These are phyloP conservation scores for Aspergillus transmontanensis DNA, from an alignment of 2,329 filamentous ascomycete genomes.

Conservation along the genomic window DNA sequence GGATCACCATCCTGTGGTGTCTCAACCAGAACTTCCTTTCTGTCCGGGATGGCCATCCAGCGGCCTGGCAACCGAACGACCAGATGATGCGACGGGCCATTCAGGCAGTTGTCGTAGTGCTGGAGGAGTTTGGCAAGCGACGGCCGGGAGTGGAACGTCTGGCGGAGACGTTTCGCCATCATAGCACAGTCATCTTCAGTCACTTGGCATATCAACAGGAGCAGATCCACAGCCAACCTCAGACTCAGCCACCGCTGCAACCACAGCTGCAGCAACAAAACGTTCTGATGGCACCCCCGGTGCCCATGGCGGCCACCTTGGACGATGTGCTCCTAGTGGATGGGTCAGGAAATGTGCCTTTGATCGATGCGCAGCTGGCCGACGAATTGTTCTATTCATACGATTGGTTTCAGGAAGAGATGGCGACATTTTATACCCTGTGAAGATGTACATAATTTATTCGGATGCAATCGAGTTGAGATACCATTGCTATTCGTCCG, in stretches of 20 bases:
- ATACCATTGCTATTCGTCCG: background rate
- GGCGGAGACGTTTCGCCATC: constrained; percentile 40
- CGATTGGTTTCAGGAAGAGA: constrained; percentile 44
- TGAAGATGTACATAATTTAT: constrained; percentile 18
- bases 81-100: constrained; percentile 40
- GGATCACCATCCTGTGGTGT: constrained; percentile 45
- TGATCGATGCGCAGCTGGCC: constrained; percentile 39
- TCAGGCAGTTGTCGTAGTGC: constrained; percentile 38
- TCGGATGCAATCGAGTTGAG: background rate
- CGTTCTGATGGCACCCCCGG: constrained; percentile 23
- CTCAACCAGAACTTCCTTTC: constrained; percentile 42
- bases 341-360: constrained; percentile 31
- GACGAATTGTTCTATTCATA: constrained; percentile 42
- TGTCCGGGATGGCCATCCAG: constrained; percentile 29
- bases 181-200: constrained; percentile 42
- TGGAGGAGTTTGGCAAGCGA: constrained; percentile 43
- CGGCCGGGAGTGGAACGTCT: constrained; percentile 40
- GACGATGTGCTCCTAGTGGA: constrained; percentile 40
- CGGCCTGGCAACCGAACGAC: constrained; percentile 39
- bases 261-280: constrained; percentile 14
- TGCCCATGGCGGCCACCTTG: constrained; percentile 36
- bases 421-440: constrained; percentile 43
- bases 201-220: constrained; percentile 40
- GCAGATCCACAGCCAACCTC: constrained; percentile 21
- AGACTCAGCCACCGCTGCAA: constrained; percentile 16